Percentiles rank a stretch among this genome's conserved stretches.
These are phyloP conservation scores for Russula dissimulans DNA, from an alignment of 768 basidiomycete genomes.

Conservation along the genomic window DNA sequence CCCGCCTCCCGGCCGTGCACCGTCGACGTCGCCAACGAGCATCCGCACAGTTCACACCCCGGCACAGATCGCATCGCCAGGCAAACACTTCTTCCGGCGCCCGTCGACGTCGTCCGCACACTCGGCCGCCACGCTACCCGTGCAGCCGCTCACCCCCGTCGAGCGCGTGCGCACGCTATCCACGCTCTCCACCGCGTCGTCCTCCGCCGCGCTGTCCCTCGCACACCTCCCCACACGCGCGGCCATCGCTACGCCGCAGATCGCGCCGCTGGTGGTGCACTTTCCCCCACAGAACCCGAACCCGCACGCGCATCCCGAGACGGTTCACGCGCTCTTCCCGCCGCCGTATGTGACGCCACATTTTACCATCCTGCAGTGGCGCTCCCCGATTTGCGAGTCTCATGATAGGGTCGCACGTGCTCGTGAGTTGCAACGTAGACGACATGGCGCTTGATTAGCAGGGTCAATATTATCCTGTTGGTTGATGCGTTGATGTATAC, in stretches of 20 bases:
- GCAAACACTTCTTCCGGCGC: constrained; percentile 29
- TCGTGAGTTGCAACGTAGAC: constrained; percentile 1
- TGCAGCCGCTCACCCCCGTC: constrained; percentile 22
- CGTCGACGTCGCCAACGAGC: constrained; percentile 23
- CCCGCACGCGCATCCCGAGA: constrained; percentile 44
- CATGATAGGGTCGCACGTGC: constrained; percentile 53
- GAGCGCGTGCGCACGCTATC: constrained; percentile 8
- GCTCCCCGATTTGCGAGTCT: constrained; percentile 60
- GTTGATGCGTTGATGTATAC: not conserved
- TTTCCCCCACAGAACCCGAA: constrained; percentile 60
- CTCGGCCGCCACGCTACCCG: constrained; percentile 52
- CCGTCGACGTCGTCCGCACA: constrained; percentile 50
- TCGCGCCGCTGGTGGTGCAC: constrained; percentile 41
- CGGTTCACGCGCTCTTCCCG: constrained; percentile 62
- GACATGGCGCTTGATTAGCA: not conserved
- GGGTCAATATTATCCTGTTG: too few species aligned
- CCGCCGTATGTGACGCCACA: constrained; percentile 64
- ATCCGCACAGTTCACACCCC: constrained; percentile 14
- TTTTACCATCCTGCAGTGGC: constrained; percentile 54
- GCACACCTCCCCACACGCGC: constrained; percentile 31
- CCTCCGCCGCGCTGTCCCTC: constrained; percentile 27
- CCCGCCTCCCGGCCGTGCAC: constrained; percentile 22
- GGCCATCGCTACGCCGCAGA: constrained; percentile 26
- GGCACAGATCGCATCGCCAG: not conserved
- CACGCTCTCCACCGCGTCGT: constrained; percentile 26